Base-by-base conservation (phyloP, 306 rosid genomes). In the Gillenia trifoliata region DNA sequence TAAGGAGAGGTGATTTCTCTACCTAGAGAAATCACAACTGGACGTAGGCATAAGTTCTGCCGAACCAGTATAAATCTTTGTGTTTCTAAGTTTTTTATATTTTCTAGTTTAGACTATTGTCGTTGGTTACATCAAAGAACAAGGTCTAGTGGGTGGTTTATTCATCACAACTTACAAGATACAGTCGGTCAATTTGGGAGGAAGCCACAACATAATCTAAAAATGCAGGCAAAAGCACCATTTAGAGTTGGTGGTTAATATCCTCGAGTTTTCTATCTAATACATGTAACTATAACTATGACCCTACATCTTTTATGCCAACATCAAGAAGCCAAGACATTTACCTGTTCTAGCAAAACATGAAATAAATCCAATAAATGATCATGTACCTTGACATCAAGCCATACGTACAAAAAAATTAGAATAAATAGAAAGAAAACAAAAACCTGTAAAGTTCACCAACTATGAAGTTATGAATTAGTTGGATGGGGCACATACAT, bases 171-270 rank as follows among this genome's bases (percentile, higher is more conserved):
- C 76, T 11, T 49, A 30, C 1, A 64, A 65, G 57, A 54, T 52
- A 63, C 26, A 22, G 72, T 57, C 59, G 43, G 66, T 59, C 34
- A 49, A 30, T 74, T 47, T 49, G 75, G 70, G 55, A 80, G 43
- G 75, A 67, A 40, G 10, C 64, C 11, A 16, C 70, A 75, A 45
- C 34, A 5, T 68, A 68, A 30, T 17, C 36, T 47, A 10, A 49
- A 41, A 68, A 28, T 28, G 15, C 41, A 68, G 61, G 41, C 11
- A 64, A 41, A 13, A 23, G 31, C 63, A 33, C 31, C 63, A 11
- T 8, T 17, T 5, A n/a, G n/a, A n/a, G n/a, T 50, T 20, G 59
- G 40, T 28, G 33, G 49, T 54, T 31, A 52, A 47, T 3, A 31
- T 52, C 33, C 5, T 70, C 3, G 0, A 30, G 55, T 50, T 70